Base-by-base conservation (phyloP, 2,329 filamentous ascomycete genomes). In the Hypoxylon sp. region DNA sequence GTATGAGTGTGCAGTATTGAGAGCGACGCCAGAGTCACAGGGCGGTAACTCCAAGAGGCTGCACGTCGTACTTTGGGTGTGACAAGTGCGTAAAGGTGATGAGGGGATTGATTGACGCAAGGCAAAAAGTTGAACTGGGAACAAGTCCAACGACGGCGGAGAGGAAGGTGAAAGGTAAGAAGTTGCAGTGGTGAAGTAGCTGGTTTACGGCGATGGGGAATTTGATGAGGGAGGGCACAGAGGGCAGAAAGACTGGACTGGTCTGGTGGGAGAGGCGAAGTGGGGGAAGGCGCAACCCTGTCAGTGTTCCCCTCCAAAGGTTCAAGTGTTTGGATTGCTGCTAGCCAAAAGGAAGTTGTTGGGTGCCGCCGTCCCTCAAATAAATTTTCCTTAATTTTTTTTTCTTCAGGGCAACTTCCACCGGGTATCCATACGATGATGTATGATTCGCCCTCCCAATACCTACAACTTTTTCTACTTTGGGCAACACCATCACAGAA, bases 261-360 rank as follows among this genome's bases (percentile, higher is more conserved):
- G 64, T 61, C 62, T 70, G 67, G 69, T 70, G 69, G 69, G 69
- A 70, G 68, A 67, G 69, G 69, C 69, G 69, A 70, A 70, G 67
- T 69, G 67, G 69, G 68, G 68, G 65, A 69, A 69, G 44, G 61
- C 59, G 57, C 68, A 65, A 70, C 64, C 69, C 64, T 69, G 69
- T 69, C 66, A 53, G 40, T 65, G 51, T 65, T 40, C 61, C 66
- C 58, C 62, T 62, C 66, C 59, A 69, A 70, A 67, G 52, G 58
- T 65, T 58, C 45, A 22, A 38, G 40, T 20, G n/a, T n/a, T n/a
- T n/a, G n/a, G n/a, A n/a, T n/a, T n/a, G 38, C 28, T 22, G 50
- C 33, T 61, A 50, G 60, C 46, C 46, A 67, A 55, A 69, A 28
- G 54, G 56, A 65, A 70, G 62, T 70, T 70, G 65, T 70, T 70